These are phyloP conservation scores for Beauveria australis DNA, from an alignment of 2,329 filamentous ascomycete species.

Conservation along the genomic window DNA sequence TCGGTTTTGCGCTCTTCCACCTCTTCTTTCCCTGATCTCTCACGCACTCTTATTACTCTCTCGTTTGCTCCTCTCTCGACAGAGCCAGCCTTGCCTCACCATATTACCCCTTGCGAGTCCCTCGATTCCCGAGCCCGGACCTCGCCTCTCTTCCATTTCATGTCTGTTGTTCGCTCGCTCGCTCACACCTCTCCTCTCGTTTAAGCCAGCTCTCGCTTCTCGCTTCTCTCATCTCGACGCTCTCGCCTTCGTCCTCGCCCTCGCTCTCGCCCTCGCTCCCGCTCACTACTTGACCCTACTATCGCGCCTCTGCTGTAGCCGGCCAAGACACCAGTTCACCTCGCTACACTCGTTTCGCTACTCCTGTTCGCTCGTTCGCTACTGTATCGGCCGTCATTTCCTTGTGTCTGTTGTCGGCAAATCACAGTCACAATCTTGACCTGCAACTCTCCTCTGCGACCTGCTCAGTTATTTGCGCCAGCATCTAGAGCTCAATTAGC, in stretches of 20 bases:
- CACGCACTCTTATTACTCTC: conserved; percentile 9
- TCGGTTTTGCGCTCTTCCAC: conserved; percentile 9
- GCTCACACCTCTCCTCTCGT: conserved; percentile 13
- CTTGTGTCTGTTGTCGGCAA: not conserved
- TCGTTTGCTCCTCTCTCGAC: conserved; percentile 9
- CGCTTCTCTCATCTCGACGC: conserved; percentile 5
- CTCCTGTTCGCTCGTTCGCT: not conserved
- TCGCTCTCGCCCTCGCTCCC: not conserved
- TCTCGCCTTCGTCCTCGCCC: not conserved
- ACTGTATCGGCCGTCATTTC: not conserved
- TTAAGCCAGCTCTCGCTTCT: not conserved
- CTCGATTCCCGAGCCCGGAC: conserved; percentile 1
- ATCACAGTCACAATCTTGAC: not conserved
- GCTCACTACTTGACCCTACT: not conserved
- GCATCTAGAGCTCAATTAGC: not conserved
- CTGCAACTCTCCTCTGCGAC: not conserved
- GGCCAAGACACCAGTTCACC: not conserved
- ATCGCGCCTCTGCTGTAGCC: not conserved
- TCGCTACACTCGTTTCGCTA: not conserved
- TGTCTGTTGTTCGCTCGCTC: conserved; percentile 6
- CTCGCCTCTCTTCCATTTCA: conserved; percentile 9
- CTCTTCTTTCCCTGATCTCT: conserved; percentile 10
- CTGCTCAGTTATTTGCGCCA: not conserved
- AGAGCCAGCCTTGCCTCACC: not conserved
- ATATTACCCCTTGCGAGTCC: conserved; percentile 1